Percentiles rank a stretch among this genome's conserved stretches.
Conservation (phyloP, 2,329 filamentous ascomycete species). For the Myriosclerotinia scirpicola region DNA sequence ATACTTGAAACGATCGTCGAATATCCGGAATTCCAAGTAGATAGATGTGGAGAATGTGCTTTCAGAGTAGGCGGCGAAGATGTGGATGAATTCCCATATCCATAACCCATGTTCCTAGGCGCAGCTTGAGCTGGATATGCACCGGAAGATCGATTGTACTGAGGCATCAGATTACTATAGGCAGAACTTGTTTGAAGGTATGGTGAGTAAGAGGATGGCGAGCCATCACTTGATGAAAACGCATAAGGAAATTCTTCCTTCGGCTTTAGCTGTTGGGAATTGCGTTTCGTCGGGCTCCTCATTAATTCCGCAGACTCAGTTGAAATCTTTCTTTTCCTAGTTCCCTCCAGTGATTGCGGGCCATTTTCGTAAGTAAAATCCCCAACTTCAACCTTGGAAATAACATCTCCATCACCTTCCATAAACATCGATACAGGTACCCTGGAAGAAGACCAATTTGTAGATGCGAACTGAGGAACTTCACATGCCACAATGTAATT, state of each 20-base stretch:
- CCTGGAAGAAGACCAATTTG: conserved; percentile 54
- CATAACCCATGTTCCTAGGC: conserved; percentile 44
- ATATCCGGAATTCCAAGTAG: conserved; percentile 50
- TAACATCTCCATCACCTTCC: conserved; percentile 54
- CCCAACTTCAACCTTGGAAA: conserved; percentile 56
- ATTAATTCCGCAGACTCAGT: conserved; percentile 49
- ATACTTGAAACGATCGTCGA: conserved; percentile 46
- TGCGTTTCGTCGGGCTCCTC: conserved; percentile 50
- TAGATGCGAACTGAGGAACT: conserved; percentile 64
- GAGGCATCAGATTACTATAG: conserved; percentile 42
- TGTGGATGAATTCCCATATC: conserved; percentile 46
- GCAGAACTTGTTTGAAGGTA: conserved; percentile 51
- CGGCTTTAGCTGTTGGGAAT: conserved; percentile 48
- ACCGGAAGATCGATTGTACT: conserved; percentile 44
- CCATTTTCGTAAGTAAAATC: conserved; percentile 58
- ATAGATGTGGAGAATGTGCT: conserved; percentile 49
- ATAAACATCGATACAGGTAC: conserved; percentile 61
- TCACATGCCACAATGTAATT: conserved; percentile 72
- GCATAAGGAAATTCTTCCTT: conserved; percentile 54
- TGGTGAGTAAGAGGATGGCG: conserved; percentile 48
- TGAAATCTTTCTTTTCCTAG: conserved; percentile 58
- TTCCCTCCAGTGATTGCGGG: conserved; percentile 44
- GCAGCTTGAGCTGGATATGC: conserved; percentile 40
- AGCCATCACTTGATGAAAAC: conserved; percentile 50
- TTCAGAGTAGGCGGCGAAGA: conserved; percentile 47